A percentile compares a stretch with the other conserved stretches of the same genome.
Evolutionary conservation across 305 asterid species (phyloP).

Genomic region (Petunia hybrid): DNA sequence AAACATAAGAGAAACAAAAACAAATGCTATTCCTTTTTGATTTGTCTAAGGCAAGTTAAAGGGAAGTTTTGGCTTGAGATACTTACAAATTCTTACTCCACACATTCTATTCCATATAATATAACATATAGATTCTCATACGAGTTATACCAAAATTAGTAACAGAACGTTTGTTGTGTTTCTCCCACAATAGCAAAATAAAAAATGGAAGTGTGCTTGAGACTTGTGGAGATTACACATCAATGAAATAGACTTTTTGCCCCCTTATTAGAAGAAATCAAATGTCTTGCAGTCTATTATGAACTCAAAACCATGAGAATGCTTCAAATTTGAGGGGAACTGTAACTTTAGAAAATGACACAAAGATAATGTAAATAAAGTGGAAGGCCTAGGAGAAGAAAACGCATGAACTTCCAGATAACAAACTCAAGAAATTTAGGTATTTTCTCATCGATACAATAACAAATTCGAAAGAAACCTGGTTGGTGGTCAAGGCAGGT

Average conservation of each 20-base stretch:
- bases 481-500: slow-evolving; percentile 77
- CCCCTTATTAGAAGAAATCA: neutral
- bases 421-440: slow-evolving; percentile 6
- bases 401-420: neutral
- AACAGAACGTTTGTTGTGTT: neutral
- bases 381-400: slow-evolving; percentile 20
- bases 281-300: neutral
- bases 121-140: too few relatives aligned
- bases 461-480: slow-evolving; percentile 50
- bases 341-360: neutral
- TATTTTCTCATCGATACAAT: neutral
- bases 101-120: too few relatives aligned
- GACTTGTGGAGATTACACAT: too few relatives aligned
- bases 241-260: neutral
- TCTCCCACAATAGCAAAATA: too few relatives aligned
- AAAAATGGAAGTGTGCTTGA: too few relatives aligned
- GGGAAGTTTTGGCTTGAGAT: too few relatives aligned
- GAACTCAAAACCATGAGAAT: slow-evolving; percentile 17
- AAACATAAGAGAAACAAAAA: neutral
- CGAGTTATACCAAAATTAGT: neutral
- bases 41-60: neutral
- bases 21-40: neutral
- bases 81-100: too few relatives aligned
- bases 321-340: neutral
- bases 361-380: neutral